These are phyloP conservation scores for Rostrohypoxylon terebratum DNA, from an alignment of 495 filamentous ascomycete species.

Conservation along the genomic window DNA sequence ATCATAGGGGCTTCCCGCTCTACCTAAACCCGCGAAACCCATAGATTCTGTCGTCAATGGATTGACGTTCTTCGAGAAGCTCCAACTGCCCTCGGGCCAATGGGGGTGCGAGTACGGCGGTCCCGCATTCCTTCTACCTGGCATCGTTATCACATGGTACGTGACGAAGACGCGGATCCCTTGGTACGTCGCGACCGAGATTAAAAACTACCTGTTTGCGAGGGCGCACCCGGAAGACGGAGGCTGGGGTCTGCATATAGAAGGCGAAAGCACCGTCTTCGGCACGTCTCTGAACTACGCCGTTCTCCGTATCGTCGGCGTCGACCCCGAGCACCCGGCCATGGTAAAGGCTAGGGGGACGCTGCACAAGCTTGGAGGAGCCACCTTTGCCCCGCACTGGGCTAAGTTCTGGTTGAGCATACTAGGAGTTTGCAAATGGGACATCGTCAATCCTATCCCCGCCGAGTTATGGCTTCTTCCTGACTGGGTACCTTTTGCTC, in stretches of 20 bases:
- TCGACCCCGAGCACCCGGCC: conserved; percentile 81
- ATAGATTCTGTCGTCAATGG: conserved; percentile 84
- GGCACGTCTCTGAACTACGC: conserved; percentile 92
- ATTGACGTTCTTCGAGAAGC: conserved; percentile 86
- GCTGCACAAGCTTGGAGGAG: conserved; percentile 88
- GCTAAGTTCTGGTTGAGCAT: conserved; percentile 92
- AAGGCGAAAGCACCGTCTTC: conserved; percentile 92
- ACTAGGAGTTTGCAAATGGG: conserved; percentile 86
- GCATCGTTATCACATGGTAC: conserved; percentile 87
- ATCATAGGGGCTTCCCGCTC: conserved; percentile 74
- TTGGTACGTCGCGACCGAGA: conserved; percentile 82
- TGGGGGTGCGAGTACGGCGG: conserved; percentile 99
- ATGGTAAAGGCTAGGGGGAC: conserved; percentile 88
- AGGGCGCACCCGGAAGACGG: conserved; percentile 89
- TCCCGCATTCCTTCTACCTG: conserved; percentile 85
- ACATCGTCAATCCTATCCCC: conserved; percentile 92
- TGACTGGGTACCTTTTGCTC: conserved; percentile 93
- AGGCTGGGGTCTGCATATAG: conserved; percentile 96
- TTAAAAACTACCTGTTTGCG: conserved; percentile 92
- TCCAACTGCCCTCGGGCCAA: conserved; percentile 89
- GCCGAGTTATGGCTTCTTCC: conserved; percentile 95
- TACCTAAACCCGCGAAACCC: conserved; percentile 76
- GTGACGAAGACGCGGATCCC: conserved; percentile 91
- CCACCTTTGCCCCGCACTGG: conserved; percentile 89
- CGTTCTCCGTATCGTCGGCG: conserved; percentile 87